Base-by-base conservation (phyloP, 352 stramenopile genomes). In the Pythium rishiriense region DNA sequence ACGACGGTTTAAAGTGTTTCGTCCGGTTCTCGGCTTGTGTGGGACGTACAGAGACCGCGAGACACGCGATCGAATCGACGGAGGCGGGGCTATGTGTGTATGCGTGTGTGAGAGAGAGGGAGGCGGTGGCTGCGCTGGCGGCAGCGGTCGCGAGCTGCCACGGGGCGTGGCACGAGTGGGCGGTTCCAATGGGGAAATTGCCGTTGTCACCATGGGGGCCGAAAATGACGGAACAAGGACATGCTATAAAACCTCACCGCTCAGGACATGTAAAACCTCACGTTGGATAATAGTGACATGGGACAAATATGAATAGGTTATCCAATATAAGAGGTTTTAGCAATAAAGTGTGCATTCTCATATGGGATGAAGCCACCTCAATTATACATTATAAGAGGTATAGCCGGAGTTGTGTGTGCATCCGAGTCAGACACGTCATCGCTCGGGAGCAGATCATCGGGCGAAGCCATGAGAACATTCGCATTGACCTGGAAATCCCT, bases 251-350 rank as follows among this genome's bases (percentile, higher is more conserved):
- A 61, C 39, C 54, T 52, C 41, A n/a, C 2, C n/a, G n/a, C n/a
- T n/a, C n/a, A n/a, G n/a, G 37, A n/a, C 37, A 17, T n/a, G 37
- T n/a, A 58, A 21, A 63, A 63, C 43, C 56, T 63, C 29, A 47
- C 43, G 35, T 24, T 49, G 56, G 45, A 48, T 21, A 63, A 63
- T 65, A 65, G 58, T 65, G 58, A 65, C 58, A 65, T 47, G 0
- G 21, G 51, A 37, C 19, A 31, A 48, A 28, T 49, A 10, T 42
- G 14, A 15, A 1, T 22, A n/a, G 11, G 28, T 6, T 53, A 66
- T 66, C 5, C 1, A 21, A 50, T 59, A 25, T n/a, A 6, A 49
- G 2, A 59, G 35, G 52, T 17, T 41, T 21, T 5, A 11, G 11
- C 6, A 11, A 37, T 11, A 6, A 11, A 37, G 6, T 37, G 31